These are phyloP conservation scores for Aspergillus homomorphus DNA, from an alignment of 495 filamentous ascomycete species.

Conservation along the genomic window DNA sequence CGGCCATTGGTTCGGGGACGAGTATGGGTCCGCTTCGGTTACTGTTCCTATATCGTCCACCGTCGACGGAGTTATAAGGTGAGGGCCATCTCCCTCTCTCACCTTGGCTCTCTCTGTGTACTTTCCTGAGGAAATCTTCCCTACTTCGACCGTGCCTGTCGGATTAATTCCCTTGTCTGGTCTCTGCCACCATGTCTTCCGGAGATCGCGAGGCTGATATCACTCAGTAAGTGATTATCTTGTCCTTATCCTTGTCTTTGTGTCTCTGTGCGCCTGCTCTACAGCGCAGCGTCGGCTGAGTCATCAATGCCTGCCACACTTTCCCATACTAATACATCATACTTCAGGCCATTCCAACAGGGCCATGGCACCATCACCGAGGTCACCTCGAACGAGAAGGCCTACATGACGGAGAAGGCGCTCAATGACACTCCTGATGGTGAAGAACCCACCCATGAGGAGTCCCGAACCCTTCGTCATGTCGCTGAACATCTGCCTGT, in stretches of 20 bases:
- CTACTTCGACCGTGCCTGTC: conserved; percentile 8
- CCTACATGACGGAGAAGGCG: conserved; percentile 32
- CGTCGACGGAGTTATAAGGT: conserved; percentile 21
- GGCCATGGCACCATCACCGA: conserved; percentile 8
- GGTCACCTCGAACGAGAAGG: conserved; percentile 27
- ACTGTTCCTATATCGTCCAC: conserved; percentile 13
- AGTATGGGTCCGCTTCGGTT: conserved; percentile 21
- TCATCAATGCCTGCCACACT: neutral
- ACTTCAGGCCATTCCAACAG: conserved; percentile 3
- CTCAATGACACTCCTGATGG: conserved; percentile 38
- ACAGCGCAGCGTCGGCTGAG: neutral
- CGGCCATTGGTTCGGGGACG: conserved; percentile 14
- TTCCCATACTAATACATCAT: neutral
- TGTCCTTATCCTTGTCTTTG: neutral
- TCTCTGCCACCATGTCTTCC: conserved; percentile 30
- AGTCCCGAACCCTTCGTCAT: conserved; percentile 48
- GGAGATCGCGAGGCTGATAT: conserved; percentile 35
- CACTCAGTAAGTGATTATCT: conserved; percentile 31
- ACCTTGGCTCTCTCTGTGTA: neutral
- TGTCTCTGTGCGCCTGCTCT: neutral
- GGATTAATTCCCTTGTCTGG: conserved; percentile 10
- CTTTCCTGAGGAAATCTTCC: conserved; percentile 5
- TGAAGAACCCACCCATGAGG: conserved; percentile 53
- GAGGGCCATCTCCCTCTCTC: conserved; percentile 10
- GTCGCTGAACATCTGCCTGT: conserved; percentile 55